Evolutionary conservation across 768 basidiomycete genomes (phyloP).

Genomic region (Tulasnella sp.): DNA sequence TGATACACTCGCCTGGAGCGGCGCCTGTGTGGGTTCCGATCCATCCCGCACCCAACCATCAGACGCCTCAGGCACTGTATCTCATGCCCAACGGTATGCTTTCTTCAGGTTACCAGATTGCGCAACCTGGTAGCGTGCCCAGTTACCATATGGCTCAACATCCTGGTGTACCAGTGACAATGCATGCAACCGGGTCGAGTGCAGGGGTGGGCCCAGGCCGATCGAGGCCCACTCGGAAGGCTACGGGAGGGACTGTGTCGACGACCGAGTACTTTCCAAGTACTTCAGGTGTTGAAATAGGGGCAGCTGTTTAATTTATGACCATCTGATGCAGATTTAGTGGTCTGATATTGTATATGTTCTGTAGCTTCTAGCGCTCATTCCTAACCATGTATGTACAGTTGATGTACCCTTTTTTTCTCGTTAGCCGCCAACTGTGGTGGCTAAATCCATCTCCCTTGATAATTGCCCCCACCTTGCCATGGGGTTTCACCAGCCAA

Average conservation of each 20-base stretch:
- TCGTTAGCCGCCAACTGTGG: no score
- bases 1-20: conserved; percentile 2
- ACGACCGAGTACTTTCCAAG: background rate
- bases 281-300: background rate
- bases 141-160: background rate
- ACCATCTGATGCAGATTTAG: no score
- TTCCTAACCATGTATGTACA: no score
- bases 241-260: background rate
- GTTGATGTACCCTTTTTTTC: no score
- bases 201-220: background rate
- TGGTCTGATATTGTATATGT: no score
- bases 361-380: no score
- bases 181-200: background rate
- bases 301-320: conserved; percentile 1
- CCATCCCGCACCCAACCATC: background rate
- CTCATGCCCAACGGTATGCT: background rate
- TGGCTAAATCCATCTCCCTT: no score
- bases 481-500: no score
- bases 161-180: background rate
- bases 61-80: conserved; percentile 1
- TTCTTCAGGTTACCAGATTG: background rate
- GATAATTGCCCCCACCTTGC: no score
- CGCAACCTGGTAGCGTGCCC: background rate
- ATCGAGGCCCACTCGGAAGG: background rate
- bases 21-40: conserved; percentile 2